A percentile compares a stretch with the other conserved stretches of the same genome.
Conservation (phyloP, 2,329 filamentous ascomycete genomes). For the Rutstroemia sydowiana region DNA sequence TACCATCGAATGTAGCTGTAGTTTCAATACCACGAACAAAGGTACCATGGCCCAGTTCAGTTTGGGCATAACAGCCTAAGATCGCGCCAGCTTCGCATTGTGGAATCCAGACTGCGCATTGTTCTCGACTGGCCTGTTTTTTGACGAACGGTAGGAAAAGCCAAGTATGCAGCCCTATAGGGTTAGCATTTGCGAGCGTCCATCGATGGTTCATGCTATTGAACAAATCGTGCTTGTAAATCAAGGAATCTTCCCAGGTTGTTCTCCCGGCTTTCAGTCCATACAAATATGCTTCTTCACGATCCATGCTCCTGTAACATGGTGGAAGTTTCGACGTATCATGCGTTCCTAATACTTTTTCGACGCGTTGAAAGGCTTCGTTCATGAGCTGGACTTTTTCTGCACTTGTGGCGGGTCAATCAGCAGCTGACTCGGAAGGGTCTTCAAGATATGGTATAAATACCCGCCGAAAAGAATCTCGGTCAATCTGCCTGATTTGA, state of each 20-base stretch:
- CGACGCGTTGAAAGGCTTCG: slow-evolving; percentile 12
- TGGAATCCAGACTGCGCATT: slow-evolving; percentile 14
- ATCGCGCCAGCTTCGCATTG: slow-evolving; percentile 19
- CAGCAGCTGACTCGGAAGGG: not conserved
- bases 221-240: slow-evolving; percentile 8
- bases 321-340: slow-evolving; percentile 13
- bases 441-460: not conserved
- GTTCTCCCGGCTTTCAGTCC: slow-evolving; percentile 11
- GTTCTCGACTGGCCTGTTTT: slow-evolving; percentile 6
- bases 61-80: slow-evolving; percentile 28
- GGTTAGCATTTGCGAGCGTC: slow-evolving; percentile 11
- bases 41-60: slow-evolving; percentile 30
- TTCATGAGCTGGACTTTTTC: not conserved
- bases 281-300: slow-evolving; percentile 8
- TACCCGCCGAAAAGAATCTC: not conserved
- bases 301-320: slow-evolving; percentile 9
- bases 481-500: not conserved
- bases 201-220: slow-evolving; percentile 3
- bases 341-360: slow-evolving; percentile 8
- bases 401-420: not conserved
- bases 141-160: slow-evolving; percentile 4
- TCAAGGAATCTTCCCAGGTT: slow-evolving; percentile 9
- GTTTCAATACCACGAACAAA: slow-evolving; percentile 30
- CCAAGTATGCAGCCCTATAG: not conserved
- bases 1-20: slow-evolving; percentile 27